A percentile compares a stretch with the other conserved stretches of the same genome.
Conservation (phyloP, 2,329 filamentous ascomycete genomes). For the Geosmithia putterillii region DNA sequence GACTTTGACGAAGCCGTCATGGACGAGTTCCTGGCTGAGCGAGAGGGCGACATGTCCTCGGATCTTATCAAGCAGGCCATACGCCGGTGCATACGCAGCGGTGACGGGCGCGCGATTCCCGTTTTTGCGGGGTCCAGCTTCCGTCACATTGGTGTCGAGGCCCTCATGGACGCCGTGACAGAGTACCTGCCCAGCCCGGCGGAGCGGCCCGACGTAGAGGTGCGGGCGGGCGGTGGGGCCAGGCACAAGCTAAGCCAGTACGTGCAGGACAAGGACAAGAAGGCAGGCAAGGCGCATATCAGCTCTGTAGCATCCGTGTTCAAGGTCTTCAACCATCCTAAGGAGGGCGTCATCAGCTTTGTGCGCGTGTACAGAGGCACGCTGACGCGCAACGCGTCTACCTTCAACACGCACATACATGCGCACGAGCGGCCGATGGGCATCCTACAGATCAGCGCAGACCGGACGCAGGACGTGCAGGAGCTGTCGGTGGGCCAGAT, state of each 20-base stretch:
- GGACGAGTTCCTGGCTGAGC: constrained; percentile 67
- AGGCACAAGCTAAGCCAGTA: constrained; percentile 20
- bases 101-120: constrained; percentile 64
- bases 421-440: constrained; percentile 69
- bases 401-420: constrained; percentile 81
- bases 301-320: constrained; percentile 60
- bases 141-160: constrained; percentile 86
- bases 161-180: constrained; percentile 75
- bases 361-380: constrained; percentile 83
- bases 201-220: constrained; percentile 68
- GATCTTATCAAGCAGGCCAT: constrained; percentile 61
- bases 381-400: constrained; percentile 57
- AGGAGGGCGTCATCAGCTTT: constrained; percentile 79
- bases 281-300: constrained; percentile 18
- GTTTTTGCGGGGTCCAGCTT: constrained; percentile 89
- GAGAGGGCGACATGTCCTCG: constrained; percentile 59
- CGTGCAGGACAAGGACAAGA: constrained; percentile 24
- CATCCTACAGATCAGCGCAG: constrained; percentile 80
- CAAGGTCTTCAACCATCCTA: constrained; percentile 85
- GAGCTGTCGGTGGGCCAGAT: constrained; percentile 80
- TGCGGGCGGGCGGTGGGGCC: constrained; percentile 51
- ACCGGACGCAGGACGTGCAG: constrained; percentile 73
- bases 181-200: constrained; percentile 76
- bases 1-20: constrained; percentile 82
- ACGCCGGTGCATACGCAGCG: constrained; percentile 55